Evolutionary conservation across 345 rosid species (phyloP).

Genomic region (Eucalyptus cloeziana): DNA sequence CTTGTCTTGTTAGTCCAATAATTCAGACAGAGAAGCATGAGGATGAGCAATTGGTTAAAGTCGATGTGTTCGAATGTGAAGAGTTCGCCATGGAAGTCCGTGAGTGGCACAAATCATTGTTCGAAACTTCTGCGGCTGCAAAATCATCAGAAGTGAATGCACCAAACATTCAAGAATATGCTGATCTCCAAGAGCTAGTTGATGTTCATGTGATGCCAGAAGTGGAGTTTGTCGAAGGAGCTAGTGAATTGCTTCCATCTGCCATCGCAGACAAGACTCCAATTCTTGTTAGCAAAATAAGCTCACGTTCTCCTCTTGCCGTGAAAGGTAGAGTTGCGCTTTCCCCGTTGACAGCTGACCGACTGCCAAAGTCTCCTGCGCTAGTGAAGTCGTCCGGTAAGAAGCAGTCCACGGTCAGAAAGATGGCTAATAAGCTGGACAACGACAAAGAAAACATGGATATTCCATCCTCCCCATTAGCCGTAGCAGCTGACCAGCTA

Average conservation of each 20-base stretch:
- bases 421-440: neutral
- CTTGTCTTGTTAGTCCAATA: neutral
- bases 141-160: neutral
- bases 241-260: neutral
- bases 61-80: neutral
- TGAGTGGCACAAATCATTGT: neutral
- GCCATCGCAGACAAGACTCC: neutral
- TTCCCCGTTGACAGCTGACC: constrained; percentile 9
- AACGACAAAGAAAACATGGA: neutral
- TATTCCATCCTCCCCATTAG: neutral
- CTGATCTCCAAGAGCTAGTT: neutral
- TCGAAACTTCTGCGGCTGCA: neutral
- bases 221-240: neutral
- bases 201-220: neutral
- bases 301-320: neutral
- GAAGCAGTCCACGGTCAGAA: neutral
- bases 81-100: neutral
- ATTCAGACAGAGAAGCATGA: neutral
- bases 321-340: neutral
- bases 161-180: neutral
- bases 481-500: neutral
- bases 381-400: neutral
- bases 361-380: constrained; percentile 10
- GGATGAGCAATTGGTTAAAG: neutral
- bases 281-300: neutral